A percentile compares a stretch with the other conserved stretches of the same genome.
These are phyloP conservation scores for Telopea speciosissima DNA, from an alignment of 177 flowering plant genomes.

Conservation along the genomic window DNA sequence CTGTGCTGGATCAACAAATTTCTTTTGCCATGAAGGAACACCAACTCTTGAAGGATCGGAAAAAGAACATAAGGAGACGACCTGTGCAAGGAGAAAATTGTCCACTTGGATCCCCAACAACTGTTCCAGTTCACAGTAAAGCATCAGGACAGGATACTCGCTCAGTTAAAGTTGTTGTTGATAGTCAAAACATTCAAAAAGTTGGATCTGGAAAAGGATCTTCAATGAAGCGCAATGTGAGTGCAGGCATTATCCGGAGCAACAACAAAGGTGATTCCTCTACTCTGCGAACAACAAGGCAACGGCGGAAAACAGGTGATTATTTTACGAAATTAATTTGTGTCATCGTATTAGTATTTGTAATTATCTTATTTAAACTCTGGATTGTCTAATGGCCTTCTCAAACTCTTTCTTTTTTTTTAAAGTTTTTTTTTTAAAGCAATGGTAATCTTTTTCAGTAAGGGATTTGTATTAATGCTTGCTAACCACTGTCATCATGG, in stretches of 20 bases:
- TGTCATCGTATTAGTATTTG: too few relatives aligned
- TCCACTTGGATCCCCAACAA: constrained; percentile 29
- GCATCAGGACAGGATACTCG: constrained; percentile 46
- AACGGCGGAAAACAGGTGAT: constrained; percentile 62
- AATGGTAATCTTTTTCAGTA: too few relatives aligned
- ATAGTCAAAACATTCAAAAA: constrained; percentile 62
- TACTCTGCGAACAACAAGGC: constrained; percentile 44
- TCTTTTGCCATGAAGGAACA: constrained; percentile 60
- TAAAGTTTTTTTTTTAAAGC: too few relatives aligned
- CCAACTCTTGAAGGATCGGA: constrained; percentile 91
- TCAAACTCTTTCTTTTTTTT: too few relatives aligned
- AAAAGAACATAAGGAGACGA: constrained; percentile 56
- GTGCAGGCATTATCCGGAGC: constrained; percentile 38
- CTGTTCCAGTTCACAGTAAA: constrained; percentile 43
- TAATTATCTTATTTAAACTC: too few relatives aligned
- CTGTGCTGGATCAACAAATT: constrained; percentile 13
- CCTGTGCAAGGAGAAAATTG: constrained; percentile 46
- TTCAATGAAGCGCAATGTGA: constrained; percentile 49
- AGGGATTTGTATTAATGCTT: too few relatives aligned
- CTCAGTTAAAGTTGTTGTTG: constrained; percentile 49
- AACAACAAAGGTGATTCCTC: constrained; percentile 47
- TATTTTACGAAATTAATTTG: too few relatives aligned
- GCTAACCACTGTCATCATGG: too few relatives aligned
- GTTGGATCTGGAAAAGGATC: constrained; percentile 59
- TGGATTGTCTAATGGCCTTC: too few relatives aligned